Evolutionary conservation across 306 rosid genomes (phyloP).

Genomic region (Prunus dulcis): DNA sequence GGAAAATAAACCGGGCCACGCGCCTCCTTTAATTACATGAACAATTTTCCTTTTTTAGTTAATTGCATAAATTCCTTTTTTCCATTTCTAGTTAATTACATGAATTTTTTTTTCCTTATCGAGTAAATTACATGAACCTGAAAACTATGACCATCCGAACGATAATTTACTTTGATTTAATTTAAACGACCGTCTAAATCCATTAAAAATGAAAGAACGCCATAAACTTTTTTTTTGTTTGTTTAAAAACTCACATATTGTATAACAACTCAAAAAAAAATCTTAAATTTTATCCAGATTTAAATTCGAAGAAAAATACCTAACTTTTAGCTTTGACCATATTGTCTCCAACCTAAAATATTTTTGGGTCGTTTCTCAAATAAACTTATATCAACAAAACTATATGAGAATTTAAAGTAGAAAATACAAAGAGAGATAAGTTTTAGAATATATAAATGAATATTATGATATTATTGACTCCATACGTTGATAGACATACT

Average conservation of each 20-base stretch:
- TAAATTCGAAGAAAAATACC: not conserved
- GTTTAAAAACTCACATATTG: not conserved
- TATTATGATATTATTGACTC: too few relatives aligned
- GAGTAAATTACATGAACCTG: not conserved
- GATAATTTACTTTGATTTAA: too few relatives aligned
- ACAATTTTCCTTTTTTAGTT: not conserved
- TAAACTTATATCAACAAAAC: not conserved
- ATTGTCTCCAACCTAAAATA: not conserved
- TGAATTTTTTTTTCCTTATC: not conserved
- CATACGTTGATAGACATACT: too few relatives aligned
- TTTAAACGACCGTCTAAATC: too few relatives aligned
- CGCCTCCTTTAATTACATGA: not conserved
- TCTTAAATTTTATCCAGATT: not conserved
- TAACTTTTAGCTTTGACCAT: not conserved
- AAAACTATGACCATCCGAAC: too few relatives aligned
- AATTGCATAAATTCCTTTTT: not conserved
- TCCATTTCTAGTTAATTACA: not conserved
- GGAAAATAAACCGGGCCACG: not conserved
- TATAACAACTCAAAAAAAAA: too few relatives aligned
- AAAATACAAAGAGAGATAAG: too few relatives aligned
- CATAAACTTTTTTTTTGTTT: too few relatives aligned
- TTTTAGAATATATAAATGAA: too few relatives aligned
- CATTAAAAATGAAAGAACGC: too few relatives aligned
- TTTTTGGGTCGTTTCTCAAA: too few relatives aligned
- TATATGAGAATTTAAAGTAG: too few relatives aligned